Percentiles rank a stretch among this genome's conserved stretches.
Conservation (phyloP, 345 rosid species). For the Ceriops tagal region DNA sequence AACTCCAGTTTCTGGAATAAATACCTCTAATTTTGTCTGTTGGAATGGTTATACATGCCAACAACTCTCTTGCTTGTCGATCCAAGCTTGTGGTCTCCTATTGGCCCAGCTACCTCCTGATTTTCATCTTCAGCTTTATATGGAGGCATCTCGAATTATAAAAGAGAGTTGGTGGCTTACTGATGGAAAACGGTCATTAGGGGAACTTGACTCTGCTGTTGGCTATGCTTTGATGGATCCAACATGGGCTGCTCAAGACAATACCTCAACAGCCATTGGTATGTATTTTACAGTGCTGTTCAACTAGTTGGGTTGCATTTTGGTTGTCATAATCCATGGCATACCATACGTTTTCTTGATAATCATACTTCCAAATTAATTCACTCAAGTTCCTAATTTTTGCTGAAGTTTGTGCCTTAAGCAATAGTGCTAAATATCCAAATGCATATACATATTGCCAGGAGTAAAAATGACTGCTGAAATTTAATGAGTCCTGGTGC, state of each 20-base stretch:
- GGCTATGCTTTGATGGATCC: slow-evolving; percentile 97
- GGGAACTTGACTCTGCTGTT: slow-evolving; percentile 84
- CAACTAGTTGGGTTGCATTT: neutral
- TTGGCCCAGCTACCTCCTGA: slow-evolving; percentile 94
- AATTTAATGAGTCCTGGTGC: too few species aligned
- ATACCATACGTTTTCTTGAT: neutral
- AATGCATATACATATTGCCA: too few species aligned
- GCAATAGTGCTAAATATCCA: too few species aligned
- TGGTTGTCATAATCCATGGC: neutral
- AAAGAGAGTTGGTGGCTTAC: slow-evolving; percentile 97
- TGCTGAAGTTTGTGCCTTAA: too few species aligned
- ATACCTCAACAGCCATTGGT: slow-evolving; percentile 96
- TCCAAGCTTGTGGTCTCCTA: slow-evolving; percentile 94
- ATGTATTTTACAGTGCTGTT: slow-evolving; percentile 14
- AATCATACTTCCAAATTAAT: too few species aligned
- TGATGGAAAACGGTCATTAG: slow-evolving; percentile 70
- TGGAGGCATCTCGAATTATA: slow-evolving; percentile 72
- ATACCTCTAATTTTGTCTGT: slow-evolving; percentile 79
- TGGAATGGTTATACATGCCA: slow-evolving; percentile 96
- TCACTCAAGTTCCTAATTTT: too few species aligned
- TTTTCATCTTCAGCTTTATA: slow-evolving; percentile 78
- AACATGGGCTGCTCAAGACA: slow-evolving; percentile 99
- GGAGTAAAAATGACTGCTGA: too few species aligned
- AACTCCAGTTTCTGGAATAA: slow-evolving; percentile 69
- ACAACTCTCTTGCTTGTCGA: slow-evolving; percentile 88